phyloP scores from a whole-genome alignment of 106 monocot species.

The Agapanthus africanus region DNA sequence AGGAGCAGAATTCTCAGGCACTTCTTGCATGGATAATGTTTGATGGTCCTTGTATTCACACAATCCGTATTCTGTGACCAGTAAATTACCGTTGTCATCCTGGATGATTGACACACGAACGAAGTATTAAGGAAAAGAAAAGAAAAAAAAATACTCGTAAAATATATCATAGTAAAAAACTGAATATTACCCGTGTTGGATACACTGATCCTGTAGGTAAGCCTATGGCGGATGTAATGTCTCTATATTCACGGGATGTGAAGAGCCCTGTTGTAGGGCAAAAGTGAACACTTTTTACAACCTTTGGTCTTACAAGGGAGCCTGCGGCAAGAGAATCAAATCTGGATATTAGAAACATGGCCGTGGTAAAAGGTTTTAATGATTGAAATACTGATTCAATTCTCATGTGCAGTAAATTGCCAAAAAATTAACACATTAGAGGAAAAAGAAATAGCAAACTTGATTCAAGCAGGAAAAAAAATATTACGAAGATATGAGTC shows the following conservation, averaged over 20 bases:
- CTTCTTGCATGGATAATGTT: conserved; percentile 98
- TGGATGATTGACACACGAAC: conserved; percentile 25
- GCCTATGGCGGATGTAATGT: conserved; percentile 76
- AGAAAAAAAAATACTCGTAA: too few species aligned
- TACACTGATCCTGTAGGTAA: conserved; percentile 96
- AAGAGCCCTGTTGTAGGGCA: conserved; percentile 68
- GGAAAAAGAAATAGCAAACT: too few species aligned
- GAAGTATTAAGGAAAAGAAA: conserved; percentile 9
- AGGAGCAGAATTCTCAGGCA: conserved; percentile 92
- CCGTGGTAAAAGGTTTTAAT: too few species aligned
- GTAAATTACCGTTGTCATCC: conserved; percentile 92
- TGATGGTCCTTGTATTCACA: conserved; percentile 99
- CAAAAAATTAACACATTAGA: too few species aligned
- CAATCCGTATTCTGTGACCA: conserved; percentile 93
- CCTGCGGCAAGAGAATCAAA: conserved; percentile 39
- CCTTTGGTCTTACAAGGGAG: conserved; percentile 95
- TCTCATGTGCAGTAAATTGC: too few species aligned
- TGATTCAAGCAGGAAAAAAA: too few species aligned
- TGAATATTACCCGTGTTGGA: conserved; percentile 99
- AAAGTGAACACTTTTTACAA: conserved; percentile 93
- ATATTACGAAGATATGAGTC: too few species aligned
- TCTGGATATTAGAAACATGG: too few species aligned
- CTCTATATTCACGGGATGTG: conserved; percentile 84
- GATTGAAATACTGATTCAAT: too few species aligned
- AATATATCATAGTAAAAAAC: too few species aligned